Percentiles rank a stretch among this genome's conserved stretches.
These are phyloP conservation scores for Kazachstania bromeliacearum DNA, from an alignment of 805 yeast species.

Conservation along the genomic window DNA sequence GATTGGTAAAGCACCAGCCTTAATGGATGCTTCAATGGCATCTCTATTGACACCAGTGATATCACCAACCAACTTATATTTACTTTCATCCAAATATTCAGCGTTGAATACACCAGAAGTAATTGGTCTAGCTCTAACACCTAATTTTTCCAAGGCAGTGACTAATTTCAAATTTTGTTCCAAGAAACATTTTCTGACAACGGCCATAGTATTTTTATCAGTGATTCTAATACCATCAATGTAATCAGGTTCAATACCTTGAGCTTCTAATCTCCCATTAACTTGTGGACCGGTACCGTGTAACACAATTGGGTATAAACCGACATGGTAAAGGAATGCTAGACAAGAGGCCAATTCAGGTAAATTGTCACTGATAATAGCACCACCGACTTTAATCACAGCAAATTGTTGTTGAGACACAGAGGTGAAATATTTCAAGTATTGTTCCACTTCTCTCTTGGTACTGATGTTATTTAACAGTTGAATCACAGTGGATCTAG, in stretches of 20 bases:
- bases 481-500: constrained; percentile 93
- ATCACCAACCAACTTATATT: constrained; percentile 88
- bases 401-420: constrained; percentile 96
- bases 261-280: constrained; percentile 83
- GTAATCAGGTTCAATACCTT: constrained; percentile 92
- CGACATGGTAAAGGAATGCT: constrained; percentile 94
- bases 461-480: constrained; percentile 92
- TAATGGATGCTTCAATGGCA: constrained; percentile 86
- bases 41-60: constrained; percentile 79
- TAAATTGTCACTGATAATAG: constrained; percentile 89
- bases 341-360: constrained; percentile 90
- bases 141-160: constrained; percentile 90
- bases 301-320: constrained; percentile 89
- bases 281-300: constrained; percentile 99
- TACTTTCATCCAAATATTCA: constrained; percentile 78
- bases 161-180: constrained; percentile 93
- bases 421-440: constrained; percentile 90
- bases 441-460: constrained; percentile 96
- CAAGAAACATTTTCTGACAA: constrained; percentile 88
- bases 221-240: constrained; percentile 96
- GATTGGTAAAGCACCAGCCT: constrained; percentile 94
- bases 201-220: constrained; percentile 88
- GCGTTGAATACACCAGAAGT: constrained; percentile 97
- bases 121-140: constrained; percentile 97
- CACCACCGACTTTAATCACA: constrained; percentile 98